A percentile compares a stretch with the other conserved stretches of the same genome.
These are phyloP conservation scores for Paracoccidioides brasiliensis DNA, from an alignment of 2,329 filamentous ascomycete species.

Conservation along the genomic window DNA sequence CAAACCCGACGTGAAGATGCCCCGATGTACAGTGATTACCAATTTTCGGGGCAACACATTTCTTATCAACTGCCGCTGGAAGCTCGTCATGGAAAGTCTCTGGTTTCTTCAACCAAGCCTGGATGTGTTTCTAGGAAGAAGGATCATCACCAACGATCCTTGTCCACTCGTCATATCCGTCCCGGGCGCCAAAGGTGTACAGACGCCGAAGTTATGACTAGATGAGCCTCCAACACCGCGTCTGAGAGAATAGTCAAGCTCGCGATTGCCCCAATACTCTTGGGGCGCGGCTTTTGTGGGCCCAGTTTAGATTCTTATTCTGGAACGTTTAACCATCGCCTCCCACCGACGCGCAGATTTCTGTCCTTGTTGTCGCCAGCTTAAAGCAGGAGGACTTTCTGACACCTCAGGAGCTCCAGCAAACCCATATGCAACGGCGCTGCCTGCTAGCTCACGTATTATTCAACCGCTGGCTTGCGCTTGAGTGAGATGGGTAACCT, in stretches of 20 bases:
- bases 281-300: conserved; percentile 39
- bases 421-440: conserved; percentile 42
- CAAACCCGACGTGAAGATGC: conserved; percentile 37
- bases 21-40: conserved; percentile 39
- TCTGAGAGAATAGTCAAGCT: conserved; percentile 39
- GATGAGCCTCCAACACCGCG: conserved; percentile 40
- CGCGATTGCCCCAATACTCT: conserved; percentile 29
- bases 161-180: conserved; percentile 53
- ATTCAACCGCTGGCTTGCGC: not conserved
- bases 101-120: conserved; percentile 38
- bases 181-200: conserved; percentile 41
- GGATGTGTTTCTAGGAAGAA: conserved; percentile 43
- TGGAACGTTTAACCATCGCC: conserved; percentile 42
- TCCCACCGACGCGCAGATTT: conserved; percentile 38
- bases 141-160: conserved; percentile 41
- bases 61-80: conserved; percentile 25
- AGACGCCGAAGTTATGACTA: conserved; percentile 45
- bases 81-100: conserved; percentile 40
- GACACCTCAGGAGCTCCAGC: conserved; percentile 34
- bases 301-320: conserved; percentile 40
- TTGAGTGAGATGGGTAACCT: conserved; percentile 3
- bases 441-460: conserved; percentile 48
- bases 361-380: conserved; percentile 40
- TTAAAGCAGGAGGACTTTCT: conserved; percentile 47
- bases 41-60: conserved; percentile 36